Conservation (phyloP, 2,329 filamentous ascomycete species). For the Colletotrichum graminicola region DNA sequence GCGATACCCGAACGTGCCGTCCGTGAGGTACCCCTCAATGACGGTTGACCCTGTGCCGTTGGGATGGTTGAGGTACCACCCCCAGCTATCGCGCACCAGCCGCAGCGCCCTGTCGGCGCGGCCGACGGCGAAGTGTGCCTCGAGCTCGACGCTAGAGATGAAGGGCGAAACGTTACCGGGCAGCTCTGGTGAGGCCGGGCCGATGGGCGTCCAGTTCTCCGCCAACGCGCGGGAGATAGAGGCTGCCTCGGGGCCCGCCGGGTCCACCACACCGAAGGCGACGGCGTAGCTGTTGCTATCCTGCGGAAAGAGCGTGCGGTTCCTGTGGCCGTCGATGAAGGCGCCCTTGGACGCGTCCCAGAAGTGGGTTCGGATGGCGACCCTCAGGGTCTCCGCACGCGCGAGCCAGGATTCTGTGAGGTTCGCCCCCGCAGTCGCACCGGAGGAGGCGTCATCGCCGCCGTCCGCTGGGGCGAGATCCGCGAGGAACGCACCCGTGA, state of each 20-base stretch:
- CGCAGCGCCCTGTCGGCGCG: conserved; percentile 64
- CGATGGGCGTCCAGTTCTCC: conserved; percentile 67
- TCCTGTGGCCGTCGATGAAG: conserved; percentile 66
- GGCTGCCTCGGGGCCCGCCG: conserved; percentile 49
- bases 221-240: conserved; percentile 59
- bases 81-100: conserved; percentile 69
- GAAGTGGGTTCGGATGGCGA: conserved; percentile 60
- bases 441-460: not conserved
- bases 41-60: conserved; percentile 70
- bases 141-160: conserved; percentile 69
- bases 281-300: conserved; percentile 70
- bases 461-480: conserved; percentile 50
- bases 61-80: conserved; percentile 69
- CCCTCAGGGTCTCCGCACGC: conserved; percentile 56
- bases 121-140: conserved; percentile 64
- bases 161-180: conserved; percentile 70
- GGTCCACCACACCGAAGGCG: conserved; percentile 59
- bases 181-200: conserved; percentile 67
- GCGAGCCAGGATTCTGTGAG: conserved; percentile 56
- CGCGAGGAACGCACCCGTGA: conserved; percentile 64
- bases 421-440: conserved; percentile 35
- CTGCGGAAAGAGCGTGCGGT: conserved; percentile 67
- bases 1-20: conserved; percentile 70
- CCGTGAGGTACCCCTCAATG: conserved; percentile 68
- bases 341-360: conserved; percentile 63